Percentiles rank a stretch among this genome's conserved stretches.
Conservation (phyloP, 352 stramenopile genomes). For the Globisporangium irregulare region DNA sequence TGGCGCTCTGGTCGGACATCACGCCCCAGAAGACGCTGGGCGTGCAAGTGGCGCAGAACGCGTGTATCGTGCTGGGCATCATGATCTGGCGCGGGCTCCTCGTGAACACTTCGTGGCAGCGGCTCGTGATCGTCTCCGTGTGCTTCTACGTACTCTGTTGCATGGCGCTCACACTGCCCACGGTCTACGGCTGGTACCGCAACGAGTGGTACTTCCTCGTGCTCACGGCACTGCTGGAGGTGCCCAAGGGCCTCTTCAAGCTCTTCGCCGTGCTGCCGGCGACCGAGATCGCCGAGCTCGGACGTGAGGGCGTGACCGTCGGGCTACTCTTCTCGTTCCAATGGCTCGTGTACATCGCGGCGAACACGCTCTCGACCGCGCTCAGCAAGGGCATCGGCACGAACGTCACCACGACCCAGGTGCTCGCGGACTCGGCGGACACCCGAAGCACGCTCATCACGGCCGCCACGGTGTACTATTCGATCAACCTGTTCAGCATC, state of each 20-base stretch:
- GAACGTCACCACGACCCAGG: conserved; percentile 18
- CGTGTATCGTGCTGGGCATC: conserved; percentile 29
- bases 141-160: conserved; percentile 28
- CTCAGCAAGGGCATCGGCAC: conserved; percentile 29
- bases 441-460: conserved; percentile 29
- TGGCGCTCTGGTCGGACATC: conserved; percentile 39
- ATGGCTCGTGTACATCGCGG: conserved; percentile 28
- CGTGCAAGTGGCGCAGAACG: conserved; percentile 28
- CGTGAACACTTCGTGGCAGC: conserved; percentile 37
- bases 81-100: conserved; percentile 41
- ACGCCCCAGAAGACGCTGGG: conserved; percentile 14
- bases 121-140: conserved; percentile 27
- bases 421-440: conserved; percentile 23
- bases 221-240: conserved; percentile 24
- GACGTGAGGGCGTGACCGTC: conserved; percentile 50
- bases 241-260: conserved; percentile 37
- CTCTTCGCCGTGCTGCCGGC: conserved; percentile 38
- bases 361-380: conserved; percentile 24
- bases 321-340: conserved; percentile 50
- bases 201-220: conserved; percentile 43
- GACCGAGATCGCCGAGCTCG: conserved; percentile 54
- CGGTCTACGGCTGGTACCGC: conserved; percentile 34
- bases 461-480: conserved; percentile 18
- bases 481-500: conserved; percentile 29
- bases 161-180: conserved; percentile 29